Conservation (phyloP, 2,329 filamentous ascomycete species). For the Lasiodiplodia sp. region DNA sequence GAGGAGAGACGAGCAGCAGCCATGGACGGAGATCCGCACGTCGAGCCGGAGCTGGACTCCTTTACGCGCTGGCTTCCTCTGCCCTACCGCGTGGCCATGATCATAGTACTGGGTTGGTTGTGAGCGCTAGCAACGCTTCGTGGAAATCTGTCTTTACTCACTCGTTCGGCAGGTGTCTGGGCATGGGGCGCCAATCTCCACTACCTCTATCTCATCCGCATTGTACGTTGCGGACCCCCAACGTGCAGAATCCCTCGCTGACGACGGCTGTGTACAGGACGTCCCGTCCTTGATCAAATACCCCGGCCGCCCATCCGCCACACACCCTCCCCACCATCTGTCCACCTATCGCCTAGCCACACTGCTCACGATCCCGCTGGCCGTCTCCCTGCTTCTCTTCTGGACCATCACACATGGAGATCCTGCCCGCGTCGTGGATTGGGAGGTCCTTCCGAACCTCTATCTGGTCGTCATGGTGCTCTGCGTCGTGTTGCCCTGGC, state of each 20-base stretch:
- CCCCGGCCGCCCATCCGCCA: conserved; percentile 73
- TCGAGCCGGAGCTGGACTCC: conserved; percentile 74
- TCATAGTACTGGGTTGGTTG: conserved; percentile 79
- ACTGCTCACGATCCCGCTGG: conserved; percentile 75
- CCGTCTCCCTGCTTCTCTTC: conserved; percentile 77
- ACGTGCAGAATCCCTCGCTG: conserved; percentile 28
- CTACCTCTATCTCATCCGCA: conserved; percentile 78
- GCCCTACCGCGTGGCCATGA: conserved; percentile 86
- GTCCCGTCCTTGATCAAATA: conserved; percentile 88
- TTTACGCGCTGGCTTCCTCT: conserved; percentile 88
- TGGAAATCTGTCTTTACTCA: conserved; percentile 27
- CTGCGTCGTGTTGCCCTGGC: conserved; percentile 76
- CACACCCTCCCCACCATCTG: conserved; percentile 76
- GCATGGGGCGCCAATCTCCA: conserved; percentile 94
- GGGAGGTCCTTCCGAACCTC: conserved; percentile 85
- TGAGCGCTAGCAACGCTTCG: conserved; percentile 30
- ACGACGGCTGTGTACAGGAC: conserved; percentile 60
- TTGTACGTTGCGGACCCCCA: conserved; percentile 59
- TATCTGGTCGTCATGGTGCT: conserved; percentile 77
- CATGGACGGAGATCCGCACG: conserved; percentile 78
- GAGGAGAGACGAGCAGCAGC: conserved; percentile 16
- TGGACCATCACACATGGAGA: conserved; percentile 80
- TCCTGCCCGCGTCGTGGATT: conserved; percentile 72
- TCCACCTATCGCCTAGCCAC: conserved; percentile 87
- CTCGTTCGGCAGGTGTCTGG: conserved; percentile 75